These are phyloP conservation scores for Hypoxylon sp. DNA, from an alignment of 2,329 filamentous ascomycete species.

Conservation along the genomic window DNA sequence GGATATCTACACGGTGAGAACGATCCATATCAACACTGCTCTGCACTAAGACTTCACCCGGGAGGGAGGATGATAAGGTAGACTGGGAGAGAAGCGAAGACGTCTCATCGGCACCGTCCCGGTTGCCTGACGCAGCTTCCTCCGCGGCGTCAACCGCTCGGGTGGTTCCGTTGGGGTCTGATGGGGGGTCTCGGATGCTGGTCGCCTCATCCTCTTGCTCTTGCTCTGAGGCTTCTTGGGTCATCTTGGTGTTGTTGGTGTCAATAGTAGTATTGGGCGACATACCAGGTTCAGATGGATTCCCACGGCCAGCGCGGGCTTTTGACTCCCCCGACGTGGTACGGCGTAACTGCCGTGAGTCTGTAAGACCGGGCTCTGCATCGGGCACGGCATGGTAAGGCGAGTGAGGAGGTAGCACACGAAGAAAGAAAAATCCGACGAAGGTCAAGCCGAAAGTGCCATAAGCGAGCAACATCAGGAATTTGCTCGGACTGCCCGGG, in stretches of 20 bases:
- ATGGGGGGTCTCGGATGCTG: constrained; percentile 39
- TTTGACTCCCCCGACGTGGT: constrained; percentile 62
- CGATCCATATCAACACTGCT: constrained; percentile 78
- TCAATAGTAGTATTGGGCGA: constrained; percentile 54
- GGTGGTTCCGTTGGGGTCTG: constrained; percentile 33
- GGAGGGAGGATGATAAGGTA: constrained; percentile 64
- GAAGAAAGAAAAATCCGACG: constrained; percentile 86
- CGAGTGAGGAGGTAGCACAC: constrained; percentile 72
- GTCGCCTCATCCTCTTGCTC: constrained; percentile 45
- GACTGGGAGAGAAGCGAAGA: constrained; percentile 83
- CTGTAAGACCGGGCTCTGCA: constrained; percentile 54
- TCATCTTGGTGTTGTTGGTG: constrained; percentile 55
- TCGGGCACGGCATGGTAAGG: constrained; percentile 70
- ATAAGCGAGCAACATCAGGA: constrained; percentile 83
- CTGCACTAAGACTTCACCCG: constrained; percentile 67
- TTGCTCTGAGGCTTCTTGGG: constrained; percentile 49
- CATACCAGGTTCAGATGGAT: constrained; percentile 76
- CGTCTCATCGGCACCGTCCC: constrained; percentile 75
- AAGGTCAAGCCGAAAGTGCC: constrained; percentile 85
- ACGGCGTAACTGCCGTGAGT: constrained; percentile 59
- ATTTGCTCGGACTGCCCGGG: constrained; percentile 84
- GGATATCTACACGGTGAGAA: constrained; percentile 90
- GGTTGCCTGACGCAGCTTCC: constrained; percentile 44
- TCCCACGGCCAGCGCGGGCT: constrained; percentile 58
- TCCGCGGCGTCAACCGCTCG: constrained; percentile 43